Percentiles rank a stretch among this genome's conserved stretches.
Evolutionary conservation across 2,329 filamentous ascomycete genomes (phyloP).

Genomic region (Penicillium expansum): DNA sequence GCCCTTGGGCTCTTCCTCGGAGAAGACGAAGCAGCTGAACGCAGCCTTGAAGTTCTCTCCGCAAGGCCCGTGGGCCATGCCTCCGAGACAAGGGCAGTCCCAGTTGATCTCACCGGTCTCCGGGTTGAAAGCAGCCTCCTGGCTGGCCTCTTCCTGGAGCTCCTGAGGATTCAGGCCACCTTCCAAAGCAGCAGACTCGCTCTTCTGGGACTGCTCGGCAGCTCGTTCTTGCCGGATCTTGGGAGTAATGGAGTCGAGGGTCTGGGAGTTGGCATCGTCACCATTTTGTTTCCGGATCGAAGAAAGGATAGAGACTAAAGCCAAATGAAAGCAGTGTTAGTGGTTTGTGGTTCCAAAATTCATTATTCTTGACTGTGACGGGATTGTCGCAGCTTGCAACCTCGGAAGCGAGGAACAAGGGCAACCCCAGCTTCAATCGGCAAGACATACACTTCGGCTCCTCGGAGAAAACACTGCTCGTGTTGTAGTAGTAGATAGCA

Average conservation of each 20-base stretch:
- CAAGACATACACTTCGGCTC: conserved; percentile 66
- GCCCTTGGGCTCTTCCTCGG: conserved; percentile 90
- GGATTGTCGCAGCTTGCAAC: conserved; percentile 5
- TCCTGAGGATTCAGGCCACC: conserved; percentile 46
- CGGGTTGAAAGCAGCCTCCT: conserved; percentile 93
- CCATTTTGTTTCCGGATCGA: conserved; percentile 30
- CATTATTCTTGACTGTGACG: conserved; percentile 4
- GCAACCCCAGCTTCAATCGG: conserved; percentile 3
- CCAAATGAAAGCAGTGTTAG: conserved; percentile 11
- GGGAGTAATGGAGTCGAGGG: conserved; percentile 65
- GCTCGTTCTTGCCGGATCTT: conserved; percentile 42
- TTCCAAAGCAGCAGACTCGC: conserved; percentile 15
- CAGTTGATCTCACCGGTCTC: conserved; percentile 99
- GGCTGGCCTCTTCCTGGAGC: conserved; percentile 75
- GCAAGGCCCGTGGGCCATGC: conserved; percentile 95
- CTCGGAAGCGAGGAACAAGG: conserved; percentile 14
- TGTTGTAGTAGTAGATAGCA: conserved; percentile 92
- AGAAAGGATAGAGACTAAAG: conserved; percentile 34
- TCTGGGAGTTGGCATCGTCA: conserved; percentile 55
- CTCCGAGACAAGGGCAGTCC: conserved; percentile 96
- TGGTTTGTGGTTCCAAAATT: neutral
- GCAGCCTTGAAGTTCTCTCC: conserved; percentile 93
- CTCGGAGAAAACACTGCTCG: conserved; percentile 80
- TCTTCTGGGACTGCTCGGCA: conserved; percentile 12
- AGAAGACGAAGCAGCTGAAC: conserved; percentile 98